Conservation (phyloP, 148 eudicot species). For the Chenopodium formosanum region DNA sequence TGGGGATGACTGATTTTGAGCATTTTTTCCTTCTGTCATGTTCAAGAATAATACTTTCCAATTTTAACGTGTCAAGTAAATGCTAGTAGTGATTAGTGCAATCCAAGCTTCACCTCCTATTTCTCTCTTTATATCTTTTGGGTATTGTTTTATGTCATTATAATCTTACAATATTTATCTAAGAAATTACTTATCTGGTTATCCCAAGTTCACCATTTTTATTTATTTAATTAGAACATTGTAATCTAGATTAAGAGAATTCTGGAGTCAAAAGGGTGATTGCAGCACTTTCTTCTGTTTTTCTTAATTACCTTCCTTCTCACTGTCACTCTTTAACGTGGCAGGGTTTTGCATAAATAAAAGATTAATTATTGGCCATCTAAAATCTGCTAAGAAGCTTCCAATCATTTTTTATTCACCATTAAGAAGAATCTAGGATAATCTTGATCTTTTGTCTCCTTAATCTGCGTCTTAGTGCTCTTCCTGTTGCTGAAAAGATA, state of each 20-base stretch:
- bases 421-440: constrained; percentile 11
- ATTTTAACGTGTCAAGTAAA: background rate
- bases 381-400: constrained; percentile 11
- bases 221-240: background rate
- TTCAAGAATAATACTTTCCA: background rate
- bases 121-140: background rate
- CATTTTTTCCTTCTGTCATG: background rate
- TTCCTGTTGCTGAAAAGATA: background rate
- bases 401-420: constrained; percentile 6
- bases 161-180: background rate
- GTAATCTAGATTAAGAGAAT: constrained; percentile 1
- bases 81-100: too few species aligned
- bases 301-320: background rate
- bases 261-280: constrained; percentile 17
- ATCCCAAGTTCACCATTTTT: background rate
- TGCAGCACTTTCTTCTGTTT: constrained; percentile 20
- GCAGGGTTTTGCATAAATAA: background rate
- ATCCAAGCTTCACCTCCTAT: background rate
- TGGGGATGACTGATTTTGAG: background rate
- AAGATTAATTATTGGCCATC: background rate
- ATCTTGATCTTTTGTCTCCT: constrained; percentile 17
- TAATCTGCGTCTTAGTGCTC: constrained; percentile 9
- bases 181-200: background rate
- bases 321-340: constrained; percentile 1
- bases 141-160: background rate